Evolutionary conservation across 495 filamentous ascomycete species (phyloP).

Genomic region (Hyaloscypha bicolor): DNA sequence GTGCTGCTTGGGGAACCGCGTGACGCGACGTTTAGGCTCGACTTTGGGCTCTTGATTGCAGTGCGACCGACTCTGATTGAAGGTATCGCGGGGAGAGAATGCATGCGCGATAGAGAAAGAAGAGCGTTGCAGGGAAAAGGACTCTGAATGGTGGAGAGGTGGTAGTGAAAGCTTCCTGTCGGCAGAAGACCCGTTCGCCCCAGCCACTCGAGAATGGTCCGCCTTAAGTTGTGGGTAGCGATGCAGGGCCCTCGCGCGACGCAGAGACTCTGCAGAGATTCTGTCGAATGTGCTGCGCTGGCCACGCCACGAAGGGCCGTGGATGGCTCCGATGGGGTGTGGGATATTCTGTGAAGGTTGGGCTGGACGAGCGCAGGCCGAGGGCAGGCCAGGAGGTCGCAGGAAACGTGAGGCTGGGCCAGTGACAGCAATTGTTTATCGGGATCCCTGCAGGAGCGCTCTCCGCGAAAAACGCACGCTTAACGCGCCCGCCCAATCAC

Average conservation of each 20-base stretch:
- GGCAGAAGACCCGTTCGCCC: conserved; percentile 1
- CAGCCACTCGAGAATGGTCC: background rate
- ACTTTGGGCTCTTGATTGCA: background rate
- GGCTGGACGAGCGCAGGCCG: background rate
- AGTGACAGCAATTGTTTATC: background rate
- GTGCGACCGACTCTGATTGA: background rate
- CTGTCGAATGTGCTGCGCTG: conserved; percentile 1
- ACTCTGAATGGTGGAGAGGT: background rate
- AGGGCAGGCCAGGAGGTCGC: background rate
- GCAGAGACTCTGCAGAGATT: background rate
- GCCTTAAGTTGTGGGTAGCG: background rate
- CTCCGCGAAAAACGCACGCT: background rate
- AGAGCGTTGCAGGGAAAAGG: background rate
- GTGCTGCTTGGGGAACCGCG: conserved; percentile 4
- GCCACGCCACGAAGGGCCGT: background rate
- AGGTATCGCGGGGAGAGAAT: background rate
- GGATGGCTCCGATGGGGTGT: background rate
- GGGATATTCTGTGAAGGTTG: background rate
- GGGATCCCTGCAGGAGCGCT: background rate
- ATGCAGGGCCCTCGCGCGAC: background rate
- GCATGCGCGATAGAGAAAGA: background rate
- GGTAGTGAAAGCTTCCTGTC: background rate
- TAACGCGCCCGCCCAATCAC: background rate
- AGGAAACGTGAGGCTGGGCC: background rate
- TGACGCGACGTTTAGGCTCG: conserved; percentile 6